Percentiles rank a stretch among this genome's conserved stretches.
Conservation (phyloP, 176 grass and related monocot species). For the Dactylis glomerata region DNA sequence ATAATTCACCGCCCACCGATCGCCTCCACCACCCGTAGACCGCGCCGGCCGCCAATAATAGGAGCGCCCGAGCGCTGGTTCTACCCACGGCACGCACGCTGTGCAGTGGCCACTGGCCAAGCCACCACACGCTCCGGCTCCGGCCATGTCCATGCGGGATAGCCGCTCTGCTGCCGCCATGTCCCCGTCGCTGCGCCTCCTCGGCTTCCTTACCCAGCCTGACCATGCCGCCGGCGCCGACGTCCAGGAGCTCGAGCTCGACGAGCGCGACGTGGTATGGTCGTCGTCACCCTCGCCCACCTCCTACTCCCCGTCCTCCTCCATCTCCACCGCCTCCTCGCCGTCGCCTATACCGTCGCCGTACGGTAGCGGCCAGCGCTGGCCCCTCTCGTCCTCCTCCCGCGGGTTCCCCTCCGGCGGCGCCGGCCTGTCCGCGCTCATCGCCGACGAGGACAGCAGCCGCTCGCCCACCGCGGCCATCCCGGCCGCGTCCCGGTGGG, state of each 20-base stretch:
- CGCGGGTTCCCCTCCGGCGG: slow-evolving; percentile 30
- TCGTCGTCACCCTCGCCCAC: slow-evolving; percentile 31
- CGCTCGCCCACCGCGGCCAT: slow-evolving; percentile 19
- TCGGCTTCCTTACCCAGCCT: slow-evolving; percentile 67
- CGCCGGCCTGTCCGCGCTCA: slow-evolving; percentile 60
- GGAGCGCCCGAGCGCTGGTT: not conserved
- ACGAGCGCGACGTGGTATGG: slow-evolving; percentile 86
- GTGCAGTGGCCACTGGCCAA: slow-evolving; percentile 18
- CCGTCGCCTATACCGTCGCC: slow-evolving; percentile 20
- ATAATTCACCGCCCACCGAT: slow-evolving; percentile 46
- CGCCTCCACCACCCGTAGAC: not conserved
- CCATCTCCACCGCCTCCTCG: slow-evolving; percentile 39
- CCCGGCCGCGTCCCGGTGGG: slow-evolving; percentile 13
- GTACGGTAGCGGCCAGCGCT: not conserved
- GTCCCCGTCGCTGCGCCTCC: slow-evolving; percentile 63
- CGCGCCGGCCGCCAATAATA: slow-evolving; percentile 39
- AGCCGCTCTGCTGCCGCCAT: slow-evolving; percentile 34
- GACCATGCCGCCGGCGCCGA: slow-evolving; percentile 4
- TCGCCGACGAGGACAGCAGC: slow-evolving; percentile 23
- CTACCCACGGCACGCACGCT: slow-evolving; percentile 27
- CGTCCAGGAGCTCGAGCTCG: slow-evolving; percentile 60
- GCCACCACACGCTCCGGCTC: not conserved
- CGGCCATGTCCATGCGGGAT: slow-evolving; percentile 39
- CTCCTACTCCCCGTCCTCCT: slow-evolving; percentile 27
- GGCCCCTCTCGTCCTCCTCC: slow-evolving; percentile 29